Evolutionary conservation across 495 filamentous ascomycete genomes (phyloP).

Genomic region (Aspergillus coremiiformis): DNA sequence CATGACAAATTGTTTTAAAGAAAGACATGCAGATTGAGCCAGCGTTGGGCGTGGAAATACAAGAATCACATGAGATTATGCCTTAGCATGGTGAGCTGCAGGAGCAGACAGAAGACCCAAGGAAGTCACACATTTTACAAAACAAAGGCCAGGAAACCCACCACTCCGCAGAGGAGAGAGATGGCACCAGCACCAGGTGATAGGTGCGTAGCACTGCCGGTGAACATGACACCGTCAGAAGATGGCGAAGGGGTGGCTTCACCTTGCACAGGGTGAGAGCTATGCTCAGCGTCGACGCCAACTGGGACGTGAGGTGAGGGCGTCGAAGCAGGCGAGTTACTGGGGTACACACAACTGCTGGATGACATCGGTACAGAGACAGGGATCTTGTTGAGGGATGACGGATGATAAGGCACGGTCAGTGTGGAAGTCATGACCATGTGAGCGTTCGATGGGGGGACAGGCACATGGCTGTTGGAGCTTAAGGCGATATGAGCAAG

Average conservation of each 20-base stretch:
- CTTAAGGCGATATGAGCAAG: not conserved
- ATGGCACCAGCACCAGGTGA: slow-evolving; percentile 19
- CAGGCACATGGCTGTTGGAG: not conserved
- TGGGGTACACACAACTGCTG: not conserved
- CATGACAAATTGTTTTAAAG: not conserved
- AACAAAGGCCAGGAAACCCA: slow-evolving; percentile 28
- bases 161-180: slow-evolving; percentile 22
- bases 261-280: slow-evolving; percentile 5
- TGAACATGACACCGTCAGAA: slow-evolving; percentile 19
- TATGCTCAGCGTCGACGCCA: slow-evolving; percentile 5
- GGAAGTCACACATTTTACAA: slow-evolving; percentile 16
- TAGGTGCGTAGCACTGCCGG: slow-evolving; percentile 21
- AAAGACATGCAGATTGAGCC: not conserved
- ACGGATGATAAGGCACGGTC: not conserved
- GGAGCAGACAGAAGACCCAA: not conserved
- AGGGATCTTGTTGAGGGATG: slow-evolving; percentile 25
- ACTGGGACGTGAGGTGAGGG: not conserved
- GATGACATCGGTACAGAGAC: slow-evolving; percentile 25
- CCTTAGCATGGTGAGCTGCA: not conserved
- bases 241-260: slow-evolving; percentile 7
- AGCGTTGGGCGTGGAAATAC: not conserved
- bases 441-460: not conserved
- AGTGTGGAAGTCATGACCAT: slow-evolving; percentile 4
- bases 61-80: not conserved
- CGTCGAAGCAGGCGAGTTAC: not conserved